These are phyloP conservation scores for Incumbomyces delicatus DNA, from an alignment of 2,329 filamentous ascomycete genomes.

Conservation along the genomic window DNA sequence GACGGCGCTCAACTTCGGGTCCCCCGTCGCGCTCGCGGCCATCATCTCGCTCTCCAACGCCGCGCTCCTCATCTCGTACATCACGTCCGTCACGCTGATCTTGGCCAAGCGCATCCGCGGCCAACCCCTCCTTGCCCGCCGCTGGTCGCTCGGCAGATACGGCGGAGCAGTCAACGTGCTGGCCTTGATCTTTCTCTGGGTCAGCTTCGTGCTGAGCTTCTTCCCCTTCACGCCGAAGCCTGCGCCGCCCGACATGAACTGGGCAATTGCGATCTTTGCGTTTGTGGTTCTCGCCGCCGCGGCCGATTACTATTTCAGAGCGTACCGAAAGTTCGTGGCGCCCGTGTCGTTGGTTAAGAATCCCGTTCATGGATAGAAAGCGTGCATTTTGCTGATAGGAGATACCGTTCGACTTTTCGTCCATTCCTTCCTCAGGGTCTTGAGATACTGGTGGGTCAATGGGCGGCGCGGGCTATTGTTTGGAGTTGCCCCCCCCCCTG, in stretches of 20 bases:
- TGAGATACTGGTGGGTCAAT: too few relatives aligned
- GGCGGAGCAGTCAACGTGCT: constrained; percentile 27
- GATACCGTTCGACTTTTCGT: too few relatives aligned
- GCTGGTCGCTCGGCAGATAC: constrained; percentile 36
- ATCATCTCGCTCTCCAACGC: constrained; percentile 37
- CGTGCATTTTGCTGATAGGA: too few relatives aligned
- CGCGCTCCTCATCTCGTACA: constrained; percentile 42
- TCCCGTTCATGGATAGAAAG: too few relatives aligned
- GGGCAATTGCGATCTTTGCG: constrained; percentile 47
- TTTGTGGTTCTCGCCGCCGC: constrained; percentile 42
- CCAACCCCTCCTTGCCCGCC: constrained; percentile 30
- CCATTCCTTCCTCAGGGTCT: too few relatives aligned
- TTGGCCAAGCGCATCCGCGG: constrained; percentile 31
- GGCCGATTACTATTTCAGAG: neutral
- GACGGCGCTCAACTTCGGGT: constrained; percentile 17
- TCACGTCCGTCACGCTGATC: constrained; percentile 39
- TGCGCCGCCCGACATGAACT: constrained; percentile 44
- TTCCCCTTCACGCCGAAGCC: constrained; percentile 43
- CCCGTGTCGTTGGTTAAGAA: too few relatives aligned
- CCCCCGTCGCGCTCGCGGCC: constrained; percentile 16
- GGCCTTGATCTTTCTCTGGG: constrained; percentile 27
- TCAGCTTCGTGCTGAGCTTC: constrained; percentile 41
- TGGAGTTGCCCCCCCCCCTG: too few relatives aligned
- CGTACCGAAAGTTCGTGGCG: too few relatives aligned
- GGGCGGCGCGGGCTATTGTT: too few relatives aligned